A percentile compares a stretch with the other conserved stretches of the same genome.
Conservation (phyloP, 2,329 filamentous ascomycete genomes). For the Fonsecaea multimorphosa region DNA sequence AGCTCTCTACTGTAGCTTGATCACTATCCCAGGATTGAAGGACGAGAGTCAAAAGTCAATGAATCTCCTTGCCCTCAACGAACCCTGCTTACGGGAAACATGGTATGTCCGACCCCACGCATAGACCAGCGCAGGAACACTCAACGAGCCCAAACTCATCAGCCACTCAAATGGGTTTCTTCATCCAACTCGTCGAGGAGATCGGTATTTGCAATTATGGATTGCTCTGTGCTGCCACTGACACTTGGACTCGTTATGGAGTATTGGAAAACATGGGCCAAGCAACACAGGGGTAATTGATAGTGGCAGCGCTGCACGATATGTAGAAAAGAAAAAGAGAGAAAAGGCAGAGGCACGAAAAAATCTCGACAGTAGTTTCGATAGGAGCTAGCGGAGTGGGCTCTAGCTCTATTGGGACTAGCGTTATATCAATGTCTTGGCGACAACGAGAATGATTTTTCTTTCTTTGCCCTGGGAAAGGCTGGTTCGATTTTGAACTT, state of each 20-base stretch:
- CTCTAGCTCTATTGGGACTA: constrained; percentile 17
- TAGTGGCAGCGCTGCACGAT: constrained; percentile 80
- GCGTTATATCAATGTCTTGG: constrained; percentile 19
- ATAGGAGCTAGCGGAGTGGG: background rate
- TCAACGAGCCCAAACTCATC: constrained; percentile 42
- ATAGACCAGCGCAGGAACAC: constrained; percentile 42
- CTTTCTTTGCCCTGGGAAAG: background rate
- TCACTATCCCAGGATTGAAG: background rate
- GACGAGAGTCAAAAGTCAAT: background rate
- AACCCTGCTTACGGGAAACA: constrained; percentile 4
- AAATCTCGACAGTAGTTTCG: constrained; percentile 7
- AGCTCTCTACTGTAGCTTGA: background rate
- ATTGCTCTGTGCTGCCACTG: constrained; percentile 78
- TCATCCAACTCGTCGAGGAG: constrained; percentile 41
- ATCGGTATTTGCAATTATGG: constrained; percentile 72
- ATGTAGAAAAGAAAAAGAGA: constrained; percentile 53
- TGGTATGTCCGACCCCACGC: constrained; percentile 62
- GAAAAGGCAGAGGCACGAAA: background rate
- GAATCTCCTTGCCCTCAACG: background rate
- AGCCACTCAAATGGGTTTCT: constrained; percentile 19
- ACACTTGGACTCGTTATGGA: constrained; percentile 68
- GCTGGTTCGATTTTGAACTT: constrained; percentile 14
- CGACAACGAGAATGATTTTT: constrained; percentile 2
- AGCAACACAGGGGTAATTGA: constrained; percentile 78
- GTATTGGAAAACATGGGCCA: constrained; percentile 59